Conservation (phyloP, 2,329 filamentous ascomycete genomes). For the Colletotrichum euphorbiae region DNA sequence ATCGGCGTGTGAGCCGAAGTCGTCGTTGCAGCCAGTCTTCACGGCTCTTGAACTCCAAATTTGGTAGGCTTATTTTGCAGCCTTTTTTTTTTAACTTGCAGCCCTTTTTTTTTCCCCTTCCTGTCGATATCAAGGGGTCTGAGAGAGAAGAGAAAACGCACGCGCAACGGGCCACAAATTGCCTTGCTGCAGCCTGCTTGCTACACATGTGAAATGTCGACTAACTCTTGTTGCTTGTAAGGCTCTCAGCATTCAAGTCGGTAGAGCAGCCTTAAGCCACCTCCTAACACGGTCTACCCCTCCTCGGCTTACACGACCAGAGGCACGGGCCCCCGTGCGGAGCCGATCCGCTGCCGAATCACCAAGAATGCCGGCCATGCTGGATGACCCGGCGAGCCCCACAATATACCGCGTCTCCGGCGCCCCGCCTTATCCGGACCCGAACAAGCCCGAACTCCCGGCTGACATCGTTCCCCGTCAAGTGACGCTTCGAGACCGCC, state of each 20-base stretch:
- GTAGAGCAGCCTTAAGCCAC: conserved; percentile 6
- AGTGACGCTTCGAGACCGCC: conserved; percentile 84
- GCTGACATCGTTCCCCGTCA: conserved; percentile 77
- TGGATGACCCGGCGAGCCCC: conserved; percentile 79
- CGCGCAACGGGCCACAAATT: background rate
- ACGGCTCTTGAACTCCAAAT: conserved; percentile 9
- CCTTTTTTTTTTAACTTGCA: conserved; percentile 33
- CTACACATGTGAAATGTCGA: conserved; percentile 36
- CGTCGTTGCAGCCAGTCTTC: conserved; percentile 5
- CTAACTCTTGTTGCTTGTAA: conserved; percentile 28
- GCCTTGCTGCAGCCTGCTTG: conserved; percentile 9
- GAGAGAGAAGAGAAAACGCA: conserved; percentile 1
- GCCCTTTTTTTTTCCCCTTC: background rate
- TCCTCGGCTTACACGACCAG: background rate
- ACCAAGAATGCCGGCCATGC: conserved; percentile 77
- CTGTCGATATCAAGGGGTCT: background rate
- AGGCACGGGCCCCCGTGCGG: conserved; percentile 22
- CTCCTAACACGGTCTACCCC: conserved; percentile 2
- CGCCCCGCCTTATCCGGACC: conserved; percentile 72
- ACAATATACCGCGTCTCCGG: conserved; percentile 78
- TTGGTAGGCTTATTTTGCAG: conserved; percentile 38
- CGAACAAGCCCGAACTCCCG: conserved; percentile 72
- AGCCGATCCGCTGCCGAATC: conserved; percentile 16
- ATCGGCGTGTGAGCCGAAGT: conserved; percentile 20
- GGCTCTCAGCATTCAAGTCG: conserved; percentile 10